These are phyloP conservation scores for Crithidia mellificae DNA, from an alignment of 208 protist species.

Conservation along the genomic window DNA sequence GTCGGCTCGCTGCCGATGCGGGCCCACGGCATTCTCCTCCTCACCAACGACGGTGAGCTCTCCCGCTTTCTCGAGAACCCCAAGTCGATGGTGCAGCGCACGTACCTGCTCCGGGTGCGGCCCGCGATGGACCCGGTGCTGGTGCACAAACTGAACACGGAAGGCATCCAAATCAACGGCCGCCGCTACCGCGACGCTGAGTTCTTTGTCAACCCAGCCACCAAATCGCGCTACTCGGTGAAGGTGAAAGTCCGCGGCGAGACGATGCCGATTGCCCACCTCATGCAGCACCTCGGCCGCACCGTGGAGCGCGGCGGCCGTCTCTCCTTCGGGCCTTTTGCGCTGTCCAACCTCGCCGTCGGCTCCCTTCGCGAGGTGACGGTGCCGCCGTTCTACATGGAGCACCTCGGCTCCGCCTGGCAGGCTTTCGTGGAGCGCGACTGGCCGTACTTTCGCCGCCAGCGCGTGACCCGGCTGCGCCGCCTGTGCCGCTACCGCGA, in stretches of 20 bases:
- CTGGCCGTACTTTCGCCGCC: conserved; percentile 87
- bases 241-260: conserved; percentile 85
- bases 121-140: conserved; percentile 84
- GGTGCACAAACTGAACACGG: conserved; percentile 83
- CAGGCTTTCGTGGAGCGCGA: conserved; percentile 87
- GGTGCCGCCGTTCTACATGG: conserved; percentile 75
- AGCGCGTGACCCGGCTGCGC: conserved; percentile 67
- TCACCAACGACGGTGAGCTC: conserved; percentile 91
- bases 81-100: conserved; percentile 76
- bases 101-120: conserved; percentile 81
- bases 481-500: conserved; percentile 69
- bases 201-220: conserved; percentile 84
- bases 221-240: conserved; percentile 77
- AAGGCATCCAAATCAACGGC: conserved; percentile 85
- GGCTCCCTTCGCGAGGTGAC: conserved; percentile 87
- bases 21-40: conserved; percentile 77
- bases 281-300: conserved; percentile 86
- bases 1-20: conserved; percentile 87
- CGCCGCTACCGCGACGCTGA: conserved; percentile 56
- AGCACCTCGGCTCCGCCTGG: conserved; percentile 70
- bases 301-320: conserved; percentile 80
- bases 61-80: conserved; percentile 82
- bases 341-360: conserved; percentile 68
- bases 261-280: conserved; percentile 69
- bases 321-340: conserved; percentile 85